A percentile compares a stretch with the other conserved stretches of the same genome.
These are phyloP conservation scores for Candida hungchunana DNA, from an alignment of 805 yeast species.

Conservation along the genomic window DNA sequence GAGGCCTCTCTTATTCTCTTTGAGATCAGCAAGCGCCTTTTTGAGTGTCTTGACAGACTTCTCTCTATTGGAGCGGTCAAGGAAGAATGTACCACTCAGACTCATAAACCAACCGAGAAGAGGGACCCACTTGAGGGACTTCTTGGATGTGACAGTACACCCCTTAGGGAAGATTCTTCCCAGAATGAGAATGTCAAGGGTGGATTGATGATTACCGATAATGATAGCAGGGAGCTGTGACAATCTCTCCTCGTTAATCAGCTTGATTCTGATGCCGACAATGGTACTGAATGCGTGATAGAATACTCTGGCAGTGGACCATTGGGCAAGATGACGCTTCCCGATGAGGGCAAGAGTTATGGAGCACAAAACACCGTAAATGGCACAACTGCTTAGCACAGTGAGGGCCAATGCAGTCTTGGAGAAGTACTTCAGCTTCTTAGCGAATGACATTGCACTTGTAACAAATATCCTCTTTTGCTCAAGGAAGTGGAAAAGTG, in stretches of 20 bases:
- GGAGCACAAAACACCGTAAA: constrained; percentile 78
- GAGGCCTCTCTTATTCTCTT: constrained; percentile 61
- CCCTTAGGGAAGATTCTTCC: constrained; percentile 85
- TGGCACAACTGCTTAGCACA: constrained; percentile 54
- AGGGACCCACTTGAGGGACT: constrained; percentile 78
- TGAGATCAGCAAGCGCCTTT: constrained; percentile 59
- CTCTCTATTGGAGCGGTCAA: constrained; percentile 75
- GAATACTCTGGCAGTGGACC: constrained; percentile 83
- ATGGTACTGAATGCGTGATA: constrained; percentile 54
- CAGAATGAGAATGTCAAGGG: constrained; percentile 74
- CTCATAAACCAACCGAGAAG: constrained; percentile 97
- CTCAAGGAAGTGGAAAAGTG: too few relatives aligned
- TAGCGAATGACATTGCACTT: constrained; percentile 6
- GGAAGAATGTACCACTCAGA: constrained; percentile 83
- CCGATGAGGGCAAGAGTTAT: constrained; percentile 61
- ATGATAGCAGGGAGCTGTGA: constrained; percentile 68
- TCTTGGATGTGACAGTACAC: constrained; percentile 90
- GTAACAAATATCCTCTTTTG: too few relatives aligned
- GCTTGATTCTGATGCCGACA: constrained; percentile 65
- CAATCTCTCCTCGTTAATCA: constrained; percentile 63
- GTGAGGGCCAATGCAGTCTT: constrained; percentile 53
- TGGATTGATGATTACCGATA: constrained; percentile 87
- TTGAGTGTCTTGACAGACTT: constrained; percentile 75
- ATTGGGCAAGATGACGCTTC: constrained; percentile 77
- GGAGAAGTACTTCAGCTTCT: constrained; percentile 43